These are phyloP conservation scores for Herpetospermum pedunculosum DNA, from an alignment of 306 rosid genomes.

Conservation along the genomic window DNA sequence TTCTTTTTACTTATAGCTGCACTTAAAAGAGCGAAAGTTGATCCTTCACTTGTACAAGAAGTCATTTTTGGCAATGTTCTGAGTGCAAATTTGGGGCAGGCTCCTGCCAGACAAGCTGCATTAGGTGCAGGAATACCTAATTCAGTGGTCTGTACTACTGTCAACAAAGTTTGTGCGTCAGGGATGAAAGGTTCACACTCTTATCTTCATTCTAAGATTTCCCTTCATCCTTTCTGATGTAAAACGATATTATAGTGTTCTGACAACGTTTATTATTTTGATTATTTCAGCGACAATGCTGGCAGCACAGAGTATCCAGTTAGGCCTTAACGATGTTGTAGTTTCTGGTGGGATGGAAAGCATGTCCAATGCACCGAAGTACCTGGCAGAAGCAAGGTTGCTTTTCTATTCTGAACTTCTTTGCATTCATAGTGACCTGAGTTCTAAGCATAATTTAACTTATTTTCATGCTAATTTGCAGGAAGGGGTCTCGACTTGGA, in stretches of 20 bases:
- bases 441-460: slow-evolving; percentile 10
- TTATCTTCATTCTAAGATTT: neutral
- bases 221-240: neutral
- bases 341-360: slow-evolving; percentile 99
- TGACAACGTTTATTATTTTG: neutral
- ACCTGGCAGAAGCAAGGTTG: slow-evolving; percentile 93
- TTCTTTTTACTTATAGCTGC: slow-evolving; percentile 56
- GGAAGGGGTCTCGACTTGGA: slow-evolving; percentile 98
- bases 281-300: slow-evolving; percentile 73
- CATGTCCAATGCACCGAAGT: slow-evolving; percentile 95
- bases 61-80: slow-evolving; percentile 90
- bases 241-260: neutral
- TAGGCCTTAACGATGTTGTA: slow-evolving; percentile 85
- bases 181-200: slow-evolving; percentile 73
- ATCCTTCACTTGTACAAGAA: slow-evolving; percentile 85
- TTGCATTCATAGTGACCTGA: neutral
- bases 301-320: slow-evolving; percentile 96
- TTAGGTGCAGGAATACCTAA: slow-evolving; percentile 88
- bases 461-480: slow-evolving; percentile 34
- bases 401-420: slow-evolving; percentile 7
- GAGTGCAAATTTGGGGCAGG: slow-evolving; percentile 97
- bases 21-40: slow-evolving; percentile 80
- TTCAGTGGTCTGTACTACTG: slow-evolving; percentile 71
- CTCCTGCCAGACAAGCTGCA: slow-evolving; percentile 99
- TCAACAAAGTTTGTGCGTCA: slow-evolving; percentile 98